Base-by-base conservation (phyloP, 2,329 filamentous ascomycete genomes). In the Pseudogymnoascus sp. region DNA sequence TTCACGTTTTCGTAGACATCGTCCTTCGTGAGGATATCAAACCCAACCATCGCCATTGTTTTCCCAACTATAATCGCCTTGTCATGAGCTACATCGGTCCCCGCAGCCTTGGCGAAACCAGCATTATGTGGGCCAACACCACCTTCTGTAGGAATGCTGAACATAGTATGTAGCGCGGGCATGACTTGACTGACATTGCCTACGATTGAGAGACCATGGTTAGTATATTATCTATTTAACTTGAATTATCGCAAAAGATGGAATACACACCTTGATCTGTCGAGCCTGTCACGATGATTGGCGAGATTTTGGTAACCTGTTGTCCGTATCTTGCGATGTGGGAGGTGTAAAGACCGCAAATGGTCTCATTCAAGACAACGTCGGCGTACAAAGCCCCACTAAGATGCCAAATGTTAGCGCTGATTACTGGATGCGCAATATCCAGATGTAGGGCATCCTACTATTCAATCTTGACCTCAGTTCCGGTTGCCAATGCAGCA, bases 171-270 rank as follows among this genome's bases (percentile, higher is more conserved):
- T 38, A 86, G 69, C 61, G 79, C 82, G 39, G 83, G 84, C 75
- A 85, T 77, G 1, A 76, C 80, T 67, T 85, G 80, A 66, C 80
- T 84, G 61, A 86, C 71, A 64, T 86, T 78, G 0, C 84, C 84
- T 72, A 85, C 19, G n/a, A 16, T 55, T 19, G 25, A 55, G 45
- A 30, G 14, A 33, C 14, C 9, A 9, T 30, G n/a, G n/a, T 55
- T 16, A 55, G 45, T 12, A 30, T 33, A 55, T 33, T 33, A 55
- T 33, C 28, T 19, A 33, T 19, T 11, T 55, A 5, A 9, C 8
- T 19, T 12, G 2, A 12, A 19, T 14, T 7, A 23, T 52, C 25
- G 25, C 23, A 52, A 30, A 52, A 6, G 8, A 16, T 3, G n/a
- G 9, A 82, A 68, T 86, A 84, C 0, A 82, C 84, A 65, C 80